Conservation (phyloP, 1,284 basidiomycete genomes). For the Trametes polyzona region DNA sequence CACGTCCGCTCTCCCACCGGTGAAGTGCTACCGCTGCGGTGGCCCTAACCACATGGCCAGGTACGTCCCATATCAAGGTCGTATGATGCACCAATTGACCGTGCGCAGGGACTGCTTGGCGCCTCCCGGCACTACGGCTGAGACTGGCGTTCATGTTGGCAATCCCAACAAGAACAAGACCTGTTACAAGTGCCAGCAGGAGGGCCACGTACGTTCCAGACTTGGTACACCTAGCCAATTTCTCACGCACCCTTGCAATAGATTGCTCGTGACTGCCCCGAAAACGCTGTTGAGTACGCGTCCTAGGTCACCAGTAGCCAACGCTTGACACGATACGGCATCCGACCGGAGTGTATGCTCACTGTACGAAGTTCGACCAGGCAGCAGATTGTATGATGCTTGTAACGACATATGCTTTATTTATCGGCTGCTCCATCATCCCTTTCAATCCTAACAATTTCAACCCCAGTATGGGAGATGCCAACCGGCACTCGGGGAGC, state of each 20-base stretch:
- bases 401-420: conserved; percentile 29
- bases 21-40: conserved; percentile 84
- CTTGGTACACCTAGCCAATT: not conserved
- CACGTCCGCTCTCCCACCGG: conserved; percentile 74
- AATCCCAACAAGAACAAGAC: conserved; percentile 68
- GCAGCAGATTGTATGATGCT: conserved; percentile 19
- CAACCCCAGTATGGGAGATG: too few relatives aligned
- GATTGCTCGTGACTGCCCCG: conserved; percentile 82
- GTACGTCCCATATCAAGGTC: conserved; percentile 38
- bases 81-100: conserved; percentile 2
- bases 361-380: conserved; percentile 20
- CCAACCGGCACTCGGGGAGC: too few relatives aligned
- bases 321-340: conserved; percentile 13
- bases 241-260: conserved; percentile 32
- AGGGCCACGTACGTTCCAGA: conserved; percentile 71
- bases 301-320: conserved; percentile 25
- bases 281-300: conserved; percentile 48
- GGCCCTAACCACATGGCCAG: conserved; percentile 83
- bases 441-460: conserved; percentile 7
- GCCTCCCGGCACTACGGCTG: conserved; percentile 58
- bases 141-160: conserved; percentile 40
- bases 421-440: conserved; percentile 29
- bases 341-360: conserved; percentile 18
- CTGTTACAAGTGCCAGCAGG: conserved; percentile 85
- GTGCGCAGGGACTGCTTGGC: conserved; percentile 75